Evolutionary conservation across 73 alveolate genomes (phyloP).

Genomic region (Symbiodinium natans): DNA sequence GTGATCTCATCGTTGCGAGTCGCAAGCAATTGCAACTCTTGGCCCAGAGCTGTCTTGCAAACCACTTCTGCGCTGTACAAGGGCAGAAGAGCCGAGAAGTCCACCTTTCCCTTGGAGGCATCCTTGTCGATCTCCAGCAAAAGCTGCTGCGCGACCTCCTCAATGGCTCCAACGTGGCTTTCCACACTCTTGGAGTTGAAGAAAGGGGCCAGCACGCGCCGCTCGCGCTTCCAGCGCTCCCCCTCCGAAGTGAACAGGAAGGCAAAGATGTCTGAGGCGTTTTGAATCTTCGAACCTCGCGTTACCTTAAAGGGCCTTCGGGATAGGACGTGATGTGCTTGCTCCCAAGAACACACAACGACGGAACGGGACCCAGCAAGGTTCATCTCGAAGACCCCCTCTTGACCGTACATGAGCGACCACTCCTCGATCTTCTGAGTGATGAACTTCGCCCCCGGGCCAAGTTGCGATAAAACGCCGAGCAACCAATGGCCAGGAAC

Average conservation of each 20-base stretch:
- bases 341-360: not conserved
- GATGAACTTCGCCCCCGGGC: constrained; percentile 14
- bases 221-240: constrained; percentile 16
- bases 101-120: not conserved
- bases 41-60: not conserved
- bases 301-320: not conserved
- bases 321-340: not conserved
- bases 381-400: constrained; percentile 13
- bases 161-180: not conserved
- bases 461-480: not conserved
- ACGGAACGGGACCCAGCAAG: not conserved
- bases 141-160: not conserved
- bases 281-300: not conserved
- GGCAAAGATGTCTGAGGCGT: not conserved
- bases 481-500: not conserved
- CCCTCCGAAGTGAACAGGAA: not conserved
- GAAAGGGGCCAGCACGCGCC: not conserved
- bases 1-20: not conserved
- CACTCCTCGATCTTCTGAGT: constrained; percentile 16
- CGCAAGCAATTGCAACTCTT: not conserved
- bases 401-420: not conserved
- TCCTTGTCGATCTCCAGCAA: not conserved
- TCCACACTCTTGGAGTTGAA: not conserved
- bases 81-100: constrained; percentile 3
- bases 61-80: not conserved